Conservation (phyloP, 2,329 filamentous ascomycete genomes). For the Gaeumannomyces sp. region DNA sequence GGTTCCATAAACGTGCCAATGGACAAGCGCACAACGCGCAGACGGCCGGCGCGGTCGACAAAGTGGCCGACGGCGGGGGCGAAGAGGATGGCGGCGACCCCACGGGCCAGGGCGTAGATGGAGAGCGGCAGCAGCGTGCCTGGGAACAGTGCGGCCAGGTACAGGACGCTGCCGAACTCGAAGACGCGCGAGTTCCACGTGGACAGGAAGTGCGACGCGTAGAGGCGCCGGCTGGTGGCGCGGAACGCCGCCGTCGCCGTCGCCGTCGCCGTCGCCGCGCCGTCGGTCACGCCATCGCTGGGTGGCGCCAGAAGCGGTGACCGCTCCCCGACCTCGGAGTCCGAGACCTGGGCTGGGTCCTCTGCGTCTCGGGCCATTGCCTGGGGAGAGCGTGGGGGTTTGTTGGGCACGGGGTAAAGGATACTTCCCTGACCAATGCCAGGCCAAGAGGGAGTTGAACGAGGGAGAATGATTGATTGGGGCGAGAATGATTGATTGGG, state of each 20-base stretch:
- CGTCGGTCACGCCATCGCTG: not conserved
- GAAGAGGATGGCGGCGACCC: conserved; percentile 50
- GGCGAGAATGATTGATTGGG: no score
- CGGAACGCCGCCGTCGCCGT: not conserved
- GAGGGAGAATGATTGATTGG: no score
- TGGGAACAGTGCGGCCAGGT: conserved; percentile 48
- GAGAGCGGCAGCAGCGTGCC: conserved; percentile 60
- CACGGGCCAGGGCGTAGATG: conserved; percentile 60
- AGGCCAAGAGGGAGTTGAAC: no score
- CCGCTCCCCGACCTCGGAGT: not conserved
- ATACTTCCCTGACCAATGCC: no score
- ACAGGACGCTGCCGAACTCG: conserved; percentile 56
- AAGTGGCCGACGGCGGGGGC: conserved; percentile 51
- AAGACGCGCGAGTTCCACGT: conserved; percentile 61
- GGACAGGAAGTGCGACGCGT: conserved; percentile 54
- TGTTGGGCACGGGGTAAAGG: not conserved
- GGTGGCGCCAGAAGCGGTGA: not conserved
- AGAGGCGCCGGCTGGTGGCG: conserved; percentile 32
- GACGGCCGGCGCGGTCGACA: conserved; percentile 50
- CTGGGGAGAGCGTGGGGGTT: not conserved
- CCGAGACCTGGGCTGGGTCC: not conserved
- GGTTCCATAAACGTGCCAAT: conserved; percentile 24
- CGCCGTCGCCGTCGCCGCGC: not conserved
- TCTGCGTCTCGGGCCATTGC: not conserved
- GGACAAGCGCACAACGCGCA: conserved; percentile 43